phyloP scores from a whole-genome alignment of 495 filamentous ascomycete genomes.

The Daldinia bambusicola region DNA sequence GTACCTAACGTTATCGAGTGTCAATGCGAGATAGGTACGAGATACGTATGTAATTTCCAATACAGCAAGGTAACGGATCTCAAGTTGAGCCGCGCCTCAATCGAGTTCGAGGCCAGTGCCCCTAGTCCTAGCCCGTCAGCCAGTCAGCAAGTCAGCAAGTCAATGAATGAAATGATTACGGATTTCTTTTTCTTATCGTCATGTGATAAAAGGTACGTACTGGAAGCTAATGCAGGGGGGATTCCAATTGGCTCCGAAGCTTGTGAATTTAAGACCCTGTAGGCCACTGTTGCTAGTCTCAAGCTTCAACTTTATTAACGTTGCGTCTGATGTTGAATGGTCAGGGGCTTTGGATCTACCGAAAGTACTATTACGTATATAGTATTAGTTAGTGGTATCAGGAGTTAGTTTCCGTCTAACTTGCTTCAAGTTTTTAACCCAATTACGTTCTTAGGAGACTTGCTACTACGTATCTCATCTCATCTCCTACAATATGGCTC shows the following conservation, averaged over 20 bases:
- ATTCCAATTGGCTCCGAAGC: conserved; percentile 30
- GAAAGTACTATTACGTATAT: background rate
- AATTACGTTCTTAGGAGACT: background rate
- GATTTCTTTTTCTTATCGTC: conserved; percentile 33
- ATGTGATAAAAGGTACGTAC: conserved; percentile 35
- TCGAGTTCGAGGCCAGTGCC: conserved; percentile 16
- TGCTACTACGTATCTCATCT: no score
- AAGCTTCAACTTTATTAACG: conserved; percentile 26
- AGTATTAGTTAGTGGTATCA: background rate
- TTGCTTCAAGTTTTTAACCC: background rate
- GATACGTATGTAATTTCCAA: no score
- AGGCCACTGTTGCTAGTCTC: background rate
- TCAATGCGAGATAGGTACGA: conserved; percentile 13
- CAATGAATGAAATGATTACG: conserved; percentile 18
- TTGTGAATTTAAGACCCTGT: background rate
- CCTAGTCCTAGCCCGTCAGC: no score
- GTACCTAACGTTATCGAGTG: background rate
- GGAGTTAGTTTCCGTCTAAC: background rate
- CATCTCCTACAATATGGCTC: no score
- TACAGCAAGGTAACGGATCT: conserved; percentile 10
- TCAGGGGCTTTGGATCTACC: background rate
- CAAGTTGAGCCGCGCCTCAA: conserved; percentile 36
- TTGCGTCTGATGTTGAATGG: conserved; percentile 40
- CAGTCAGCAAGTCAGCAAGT: no score
- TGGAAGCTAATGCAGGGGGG: conserved; percentile 19